A percentile compares a stretch with the other conserved stretches of the same genome.
Evolutionary conservation across 2,329 filamentous ascomycete species (phyloP).

Genomic region (Nigrospora osmanthi): DNA sequence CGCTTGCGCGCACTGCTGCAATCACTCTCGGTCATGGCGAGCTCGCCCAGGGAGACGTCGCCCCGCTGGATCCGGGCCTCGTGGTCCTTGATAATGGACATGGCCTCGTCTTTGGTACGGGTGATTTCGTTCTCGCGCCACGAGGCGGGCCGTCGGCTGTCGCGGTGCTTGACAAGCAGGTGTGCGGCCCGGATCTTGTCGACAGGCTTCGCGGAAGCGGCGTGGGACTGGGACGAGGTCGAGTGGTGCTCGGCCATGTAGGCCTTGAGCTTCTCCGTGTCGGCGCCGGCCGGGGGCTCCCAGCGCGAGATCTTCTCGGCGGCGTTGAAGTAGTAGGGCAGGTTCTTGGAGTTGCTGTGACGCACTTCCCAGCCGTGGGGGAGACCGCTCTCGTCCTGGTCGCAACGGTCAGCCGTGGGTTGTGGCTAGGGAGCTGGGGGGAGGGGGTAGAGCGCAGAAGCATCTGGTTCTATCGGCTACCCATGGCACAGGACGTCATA

Average conservation of each 20-base stretch:
- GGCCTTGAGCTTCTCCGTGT: constrained; percentile 84
- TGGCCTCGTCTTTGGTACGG: constrained; percentile 79
- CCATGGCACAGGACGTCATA: not conserved
- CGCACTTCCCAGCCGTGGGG: constrained; percentile 90
- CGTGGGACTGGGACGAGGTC: constrained; percentile 38
- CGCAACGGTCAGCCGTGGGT: not conserved
- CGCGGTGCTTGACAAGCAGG: constrained; percentile 86
- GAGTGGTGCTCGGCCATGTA: constrained; percentile 92
- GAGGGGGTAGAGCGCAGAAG: not conserved
- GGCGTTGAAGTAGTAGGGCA: constrained; percentile 97
- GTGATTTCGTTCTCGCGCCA: constrained; percentile 91
- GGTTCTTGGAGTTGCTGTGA: constrained; percentile 96
- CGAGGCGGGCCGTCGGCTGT: constrained; percentile 81
- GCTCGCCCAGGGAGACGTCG: constrained; percentile 63
- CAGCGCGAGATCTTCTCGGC: constrained; percentile 82
- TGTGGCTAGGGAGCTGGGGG: not conserved
- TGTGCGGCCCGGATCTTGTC: constrained; percentile 93
- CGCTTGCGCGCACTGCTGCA: constrained; percentile 92
- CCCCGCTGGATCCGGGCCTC: constrained; percentile 70
- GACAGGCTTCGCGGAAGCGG: constrained; percentile 33
- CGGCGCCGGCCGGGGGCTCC: constrained; percentile 84
- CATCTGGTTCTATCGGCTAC: not conserved
- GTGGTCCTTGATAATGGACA: constrained; percentile 66
- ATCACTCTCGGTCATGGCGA: constrained; percentile 85
- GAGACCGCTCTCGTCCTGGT: constrained; percentile 67